Percentiles rank a stretch among this genome's conserved stretches.
Evolutionary conservation across 345 rosid species (phyloP).

Genomic region (Psidium guajava): DNA sequence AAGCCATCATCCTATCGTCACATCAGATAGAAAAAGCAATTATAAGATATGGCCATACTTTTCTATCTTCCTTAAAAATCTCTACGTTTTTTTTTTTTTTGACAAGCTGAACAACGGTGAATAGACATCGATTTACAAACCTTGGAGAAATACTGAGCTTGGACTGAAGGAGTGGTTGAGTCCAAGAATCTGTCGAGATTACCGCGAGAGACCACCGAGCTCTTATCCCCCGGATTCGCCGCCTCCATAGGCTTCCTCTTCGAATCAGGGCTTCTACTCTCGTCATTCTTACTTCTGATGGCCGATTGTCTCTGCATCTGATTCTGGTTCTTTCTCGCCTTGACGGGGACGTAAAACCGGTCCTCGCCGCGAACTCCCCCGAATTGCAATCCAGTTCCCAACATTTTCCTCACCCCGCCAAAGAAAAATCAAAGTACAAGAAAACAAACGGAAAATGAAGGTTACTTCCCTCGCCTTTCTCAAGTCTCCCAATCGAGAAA

Average conservation of each 20-base stretch:
- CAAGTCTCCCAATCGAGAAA: background rate
- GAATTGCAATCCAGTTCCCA: slow-evolving; percentile 21
- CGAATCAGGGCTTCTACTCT: background rate
- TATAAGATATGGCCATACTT: background rate
- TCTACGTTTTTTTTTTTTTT: background rate
- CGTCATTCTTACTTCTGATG: slow-evolving; percentile 7
- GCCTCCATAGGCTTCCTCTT: slow-evolving; percentile 1
- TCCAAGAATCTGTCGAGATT: slow-evolving; percentile 32
- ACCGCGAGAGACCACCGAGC: slow-evolving; percentile 9
- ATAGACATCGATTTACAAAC: slow-evolving; percentile 2
- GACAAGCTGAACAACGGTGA: background rate
- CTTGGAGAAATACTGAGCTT: slow-evolving; percentile 22
- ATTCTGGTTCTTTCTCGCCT: slow-evolving; percentile 23
- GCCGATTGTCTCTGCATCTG: slow-evolving; percentile 9
- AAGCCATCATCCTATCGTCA: background rate
- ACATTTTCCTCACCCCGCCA: slow-evolving; percentile 3
- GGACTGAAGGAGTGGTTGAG: slow-evolving; percentile 25
- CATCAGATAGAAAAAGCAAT: background rate
- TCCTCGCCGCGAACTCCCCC: slow-evolving; percentile 19
- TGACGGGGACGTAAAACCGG: slow-evolving; percentile 23
- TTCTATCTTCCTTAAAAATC: background rate
- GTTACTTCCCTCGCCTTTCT: background rate
- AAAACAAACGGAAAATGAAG: background rate
- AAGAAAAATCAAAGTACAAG: background rate
- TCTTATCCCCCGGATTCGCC: background rate